phyloP scores from a whole-genome alignment of 2,329 filamentous ascomycete species.

The Alternaria consortialis region DNA sequence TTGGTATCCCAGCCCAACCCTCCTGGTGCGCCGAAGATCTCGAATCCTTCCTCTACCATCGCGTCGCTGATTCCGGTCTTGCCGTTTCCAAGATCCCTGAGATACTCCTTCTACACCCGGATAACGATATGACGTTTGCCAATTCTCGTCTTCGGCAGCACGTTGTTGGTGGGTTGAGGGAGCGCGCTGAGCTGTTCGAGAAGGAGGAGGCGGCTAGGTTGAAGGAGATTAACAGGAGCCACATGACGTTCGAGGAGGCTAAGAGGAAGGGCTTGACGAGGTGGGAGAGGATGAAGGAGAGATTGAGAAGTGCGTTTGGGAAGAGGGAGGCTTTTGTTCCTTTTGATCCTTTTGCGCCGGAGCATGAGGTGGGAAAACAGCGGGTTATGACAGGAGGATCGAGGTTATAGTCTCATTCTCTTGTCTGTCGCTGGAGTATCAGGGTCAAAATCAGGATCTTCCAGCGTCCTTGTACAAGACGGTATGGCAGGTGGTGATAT shows the following conservation, averaged over 20 bases:
- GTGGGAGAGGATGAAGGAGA: conserved; percentile 11
- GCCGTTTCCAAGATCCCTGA: conserved; percentile 5
- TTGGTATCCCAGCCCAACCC: conserved; percentile 14
- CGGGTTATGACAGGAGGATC: neutral
- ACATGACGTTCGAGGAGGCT: conserved; percentile 1
- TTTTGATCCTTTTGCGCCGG: conserved; percentile 20
- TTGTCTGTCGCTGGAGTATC: neutral
- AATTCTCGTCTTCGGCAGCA: neutral
- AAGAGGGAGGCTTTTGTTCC: conserved; percentile 9
- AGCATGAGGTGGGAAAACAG: neutral
- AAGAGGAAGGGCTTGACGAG: conserved; percentile 9
- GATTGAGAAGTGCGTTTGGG: conserved; percentile 8
- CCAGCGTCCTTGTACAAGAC: too few species aligned
- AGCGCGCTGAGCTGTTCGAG: conserved; percentile 13
- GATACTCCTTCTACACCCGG: conserved; percentile 23
- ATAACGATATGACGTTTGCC: conserved; percentile 9
- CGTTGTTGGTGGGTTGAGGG: neutral
- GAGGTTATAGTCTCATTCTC: neutral
- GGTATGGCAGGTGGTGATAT: too few species aligned
- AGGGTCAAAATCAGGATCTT: neutral
- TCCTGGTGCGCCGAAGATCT: conserved; percentile 13
- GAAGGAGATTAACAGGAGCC: conserved; percentile 1
- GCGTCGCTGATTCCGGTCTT: conserved; percentile 14
- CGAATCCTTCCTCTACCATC: conserved; percentile 19
- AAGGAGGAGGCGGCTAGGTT: conserved; percentile 17